Evolutionary conservation across 2,329 filamentous ascomycete genomes (phyloP).

Genomic region (Penicillium italicum): DNA sequence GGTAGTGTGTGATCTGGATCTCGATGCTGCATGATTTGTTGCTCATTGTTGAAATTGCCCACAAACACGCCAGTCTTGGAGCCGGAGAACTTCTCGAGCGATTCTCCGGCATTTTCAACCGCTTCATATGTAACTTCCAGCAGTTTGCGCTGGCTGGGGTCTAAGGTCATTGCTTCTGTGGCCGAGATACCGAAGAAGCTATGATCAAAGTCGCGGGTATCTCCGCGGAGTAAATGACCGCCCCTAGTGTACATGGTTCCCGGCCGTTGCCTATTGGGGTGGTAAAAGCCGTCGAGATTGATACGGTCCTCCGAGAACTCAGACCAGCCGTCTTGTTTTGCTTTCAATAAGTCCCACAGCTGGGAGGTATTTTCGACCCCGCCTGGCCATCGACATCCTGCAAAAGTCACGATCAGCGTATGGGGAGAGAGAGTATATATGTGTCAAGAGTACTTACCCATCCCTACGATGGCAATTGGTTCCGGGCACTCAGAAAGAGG

Average conservation of each 20-base stretch:
- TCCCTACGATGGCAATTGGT: constrained; percentile 36
- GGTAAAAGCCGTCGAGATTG: constrained; percentile 35
- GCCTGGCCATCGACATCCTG: constrained; percentile 24
- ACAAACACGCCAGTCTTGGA: constrained; percentile 27
- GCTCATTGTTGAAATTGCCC: not conserved
- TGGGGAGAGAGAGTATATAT: too few species aligned
- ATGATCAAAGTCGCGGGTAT: constrained; percentile 27
- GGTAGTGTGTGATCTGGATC: constrained; percentile 20
- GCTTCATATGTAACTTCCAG: constrained; percentile 34
- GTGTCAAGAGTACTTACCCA: constrained; percentile 13
- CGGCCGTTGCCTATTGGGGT: constrained; percentile 35
- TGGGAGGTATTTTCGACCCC: constrained; percentile 29
- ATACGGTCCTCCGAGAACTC: constrained; percentile 36
- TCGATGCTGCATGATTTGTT: constrained; percentile 7
- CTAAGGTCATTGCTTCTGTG: constrained; percentile 24
- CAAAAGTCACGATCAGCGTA: not conserved
- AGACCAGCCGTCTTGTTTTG: constrained; percentile 28
- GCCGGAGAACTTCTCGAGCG: constrained; percentile 19
- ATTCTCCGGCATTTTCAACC: constrained; percentile 29
- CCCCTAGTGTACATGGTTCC: constrained; percentile 26
- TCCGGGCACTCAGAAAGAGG: constrained; percentile 10
- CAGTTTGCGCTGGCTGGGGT: constrained; percentile 33
- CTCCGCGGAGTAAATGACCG: constrained; percentile 29
- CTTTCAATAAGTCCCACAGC: constrained; percentile 33
- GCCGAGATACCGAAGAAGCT: constrained; percentile 30